These are phyloP conservation scores for Candida fluviatilis DNA, from an alignment of 805 yeast genomes.

Conservation along the genomic window DNA sequence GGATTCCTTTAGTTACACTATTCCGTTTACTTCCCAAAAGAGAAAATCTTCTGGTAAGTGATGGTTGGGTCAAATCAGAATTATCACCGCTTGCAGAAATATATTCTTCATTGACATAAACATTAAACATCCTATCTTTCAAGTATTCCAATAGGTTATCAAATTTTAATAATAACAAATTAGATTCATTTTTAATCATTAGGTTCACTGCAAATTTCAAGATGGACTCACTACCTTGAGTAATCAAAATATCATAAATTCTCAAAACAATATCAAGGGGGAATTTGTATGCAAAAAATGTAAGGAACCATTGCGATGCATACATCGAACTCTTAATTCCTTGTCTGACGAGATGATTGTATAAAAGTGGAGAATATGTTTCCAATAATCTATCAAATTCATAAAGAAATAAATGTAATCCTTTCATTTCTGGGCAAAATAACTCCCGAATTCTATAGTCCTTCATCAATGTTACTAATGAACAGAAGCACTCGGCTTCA, in stretches of 20 bases:
- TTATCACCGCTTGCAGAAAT: conserved; percentile 14
- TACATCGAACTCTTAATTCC: conserved; percentile 93
- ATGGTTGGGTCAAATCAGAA: conserved; percentile 6
- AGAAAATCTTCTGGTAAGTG: conserved; percentile 19
- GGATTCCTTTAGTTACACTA: conserved; percentile 5
- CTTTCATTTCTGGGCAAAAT: conserved; percentile 90
- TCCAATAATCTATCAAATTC: conserved; percentile 89
- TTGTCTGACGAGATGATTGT: conserved; percentile 74
- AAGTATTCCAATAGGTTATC: conserved; percentile 74
- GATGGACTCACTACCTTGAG: conserved; percentile 88
- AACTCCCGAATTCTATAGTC: conserved; percentile 75
- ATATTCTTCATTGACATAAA: conserved; percentile 48
- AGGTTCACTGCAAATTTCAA: conserved; percentile 80
- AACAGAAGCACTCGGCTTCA: conserved; percentile 81
- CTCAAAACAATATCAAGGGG: conserved; percentile 85
- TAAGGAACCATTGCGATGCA: conserved; percentile 96
- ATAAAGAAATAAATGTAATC: conserved; percentile 76
- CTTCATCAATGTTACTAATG: conserved; percentile 79
- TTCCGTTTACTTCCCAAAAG: conserved; percentile 21
- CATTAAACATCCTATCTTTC: conserved; percentile 74
- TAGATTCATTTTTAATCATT: conserved; percentile 62
- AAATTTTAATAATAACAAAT: conserved; percentile 59
- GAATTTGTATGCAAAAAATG: conserved; percentile 91
- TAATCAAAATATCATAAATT: conserved; percentile 80
- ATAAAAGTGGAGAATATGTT: conserved; percentile 65